phyloP scores from a whole-genome alignment of 352 stramenopile species.

The Globisporangium iwayamae region DNA sequence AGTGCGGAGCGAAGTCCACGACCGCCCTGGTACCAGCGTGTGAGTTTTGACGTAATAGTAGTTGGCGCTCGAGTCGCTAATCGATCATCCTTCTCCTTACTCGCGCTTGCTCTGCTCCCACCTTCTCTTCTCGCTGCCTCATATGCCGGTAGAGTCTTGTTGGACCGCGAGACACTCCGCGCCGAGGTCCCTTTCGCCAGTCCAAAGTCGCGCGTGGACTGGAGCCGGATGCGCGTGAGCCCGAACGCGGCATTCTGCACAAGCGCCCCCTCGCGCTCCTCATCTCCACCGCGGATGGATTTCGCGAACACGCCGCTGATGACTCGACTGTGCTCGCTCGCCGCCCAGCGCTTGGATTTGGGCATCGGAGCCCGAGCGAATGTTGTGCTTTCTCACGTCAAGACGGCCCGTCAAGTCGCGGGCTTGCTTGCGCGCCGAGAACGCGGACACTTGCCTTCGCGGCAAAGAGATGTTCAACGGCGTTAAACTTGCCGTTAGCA shows the following conservation, averaged over 20 bases:
- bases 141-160: not conserved
- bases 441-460: not conserved
- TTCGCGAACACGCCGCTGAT: conserved; percentile 18
- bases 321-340: conserved; percentile 20
- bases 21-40: not conserved
- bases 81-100: not conserved
- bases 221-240: conserved; percentile 12
- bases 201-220: conserved; percentile 10
- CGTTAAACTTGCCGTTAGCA: not conserved
- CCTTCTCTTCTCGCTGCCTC: not conserved
- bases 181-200: conserved; percentile 3
- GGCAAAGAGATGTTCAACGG: not conserved
- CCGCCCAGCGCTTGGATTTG: conserved; percentile 17
- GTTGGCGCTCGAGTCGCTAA: not conserved
- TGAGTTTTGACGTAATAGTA: not conserved
- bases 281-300: conserved; percentile 16
- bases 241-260: conserved; percentile 19
- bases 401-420: not conserved
- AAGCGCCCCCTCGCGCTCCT: conserved; percentile 14
- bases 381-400: not conserved
- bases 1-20: not conserved
- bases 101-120: not conserved
- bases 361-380: not conserved
- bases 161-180: conserved; percentile 2
- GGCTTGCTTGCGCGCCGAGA: not conserved